Evolutionary conservation across 257 asterid species (phyloP), one percentile per base, ranked within the genome.

Genomic region (Solanum dulcamara): DNA sequence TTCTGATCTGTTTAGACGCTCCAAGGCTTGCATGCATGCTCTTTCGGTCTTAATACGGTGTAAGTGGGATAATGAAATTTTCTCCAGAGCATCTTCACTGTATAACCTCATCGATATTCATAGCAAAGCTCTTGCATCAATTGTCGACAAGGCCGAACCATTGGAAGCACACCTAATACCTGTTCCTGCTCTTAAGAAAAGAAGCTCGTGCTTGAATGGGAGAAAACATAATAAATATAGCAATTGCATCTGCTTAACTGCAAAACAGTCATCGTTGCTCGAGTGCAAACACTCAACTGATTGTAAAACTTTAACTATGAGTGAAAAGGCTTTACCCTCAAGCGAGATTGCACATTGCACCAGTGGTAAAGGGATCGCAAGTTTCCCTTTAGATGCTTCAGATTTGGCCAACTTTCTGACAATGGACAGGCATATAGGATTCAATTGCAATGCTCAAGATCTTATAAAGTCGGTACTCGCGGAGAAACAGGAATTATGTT

Each of bases 1-100:
- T 85, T 95, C 99, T 57, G 98, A 95, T 90, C 90, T 97, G 89
- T 97, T 97, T 89, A 89, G 97, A 91, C 92, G 88, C 40, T 97
- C 99, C n/a, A 97, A 94, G 92, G 98, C 98, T 81, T 97, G 99
- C 92, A 95, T 91, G 94, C 95, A 93, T 84, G 95, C 98, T 87
- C 98, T 97, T 80, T 92, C 98, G 13, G 88, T 91, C 88, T 91
- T 97, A 90, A 89, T 92, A 77, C 89, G 92, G 85, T 97, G 98
- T 91, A 95, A 95, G 90, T 95, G 98, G 99, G 98, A 97, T 86
- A 87, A 77, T 53, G 97, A 93, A 88, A 97, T 95, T 87, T 92
- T 91, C 87, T 89, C 98, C 64, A 90, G 97, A 82, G 98, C 99
- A 4, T 92, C 98, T 71, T 95, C 99, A 85, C 98, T 96, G 87